Conservation (phyloP, 1,284 basidiomycete species). For the Ustilago tritici region DNA sequence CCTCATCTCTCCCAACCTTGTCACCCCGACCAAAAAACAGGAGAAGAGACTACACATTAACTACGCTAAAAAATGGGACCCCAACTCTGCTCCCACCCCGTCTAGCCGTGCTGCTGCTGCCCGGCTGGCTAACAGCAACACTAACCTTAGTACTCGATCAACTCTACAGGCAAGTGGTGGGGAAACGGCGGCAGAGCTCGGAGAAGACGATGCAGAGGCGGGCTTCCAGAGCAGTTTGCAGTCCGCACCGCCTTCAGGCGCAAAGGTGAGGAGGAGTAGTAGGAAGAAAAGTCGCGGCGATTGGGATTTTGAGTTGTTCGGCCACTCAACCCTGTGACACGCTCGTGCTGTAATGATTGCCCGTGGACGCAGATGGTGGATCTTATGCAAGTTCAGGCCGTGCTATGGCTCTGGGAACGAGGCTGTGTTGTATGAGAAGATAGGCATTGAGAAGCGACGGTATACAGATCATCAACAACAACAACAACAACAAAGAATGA, state of each 20-base stretch:
- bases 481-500: not conserved
- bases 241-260: not conserved
- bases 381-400: no score
- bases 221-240: conserved; percentile 27
- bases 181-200: not conserved
- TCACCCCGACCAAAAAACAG: conserved; percentile 45
- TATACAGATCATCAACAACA: conserved; percentile 11
- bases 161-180: not conserved
- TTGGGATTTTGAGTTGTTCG: conserved; percentile 38
- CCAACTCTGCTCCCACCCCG: not conserved
- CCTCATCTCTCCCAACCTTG: conserved; percentile 43
- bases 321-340: not conserved
- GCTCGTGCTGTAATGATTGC: no score
- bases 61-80: conserved; percentile 38
- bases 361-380: no score
- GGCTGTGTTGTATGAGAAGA: not conserved
- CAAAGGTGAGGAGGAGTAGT: conserved; percentile 15
- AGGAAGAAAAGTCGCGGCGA: conserved; percentile 37
- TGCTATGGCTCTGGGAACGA: no score
- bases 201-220: not conserved
- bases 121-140: conserved; percentile 3
- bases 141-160: conserved; percentile 20
- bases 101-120: not conserved
- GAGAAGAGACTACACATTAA: conserved; percentile 31
- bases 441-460: not conserved